These are phyloP conservation scores for Cutaneotrichosporon sp. DNA, from an alignment of 1,284 basidiomycete genomes.

Conservation along the genomic window DNA sequence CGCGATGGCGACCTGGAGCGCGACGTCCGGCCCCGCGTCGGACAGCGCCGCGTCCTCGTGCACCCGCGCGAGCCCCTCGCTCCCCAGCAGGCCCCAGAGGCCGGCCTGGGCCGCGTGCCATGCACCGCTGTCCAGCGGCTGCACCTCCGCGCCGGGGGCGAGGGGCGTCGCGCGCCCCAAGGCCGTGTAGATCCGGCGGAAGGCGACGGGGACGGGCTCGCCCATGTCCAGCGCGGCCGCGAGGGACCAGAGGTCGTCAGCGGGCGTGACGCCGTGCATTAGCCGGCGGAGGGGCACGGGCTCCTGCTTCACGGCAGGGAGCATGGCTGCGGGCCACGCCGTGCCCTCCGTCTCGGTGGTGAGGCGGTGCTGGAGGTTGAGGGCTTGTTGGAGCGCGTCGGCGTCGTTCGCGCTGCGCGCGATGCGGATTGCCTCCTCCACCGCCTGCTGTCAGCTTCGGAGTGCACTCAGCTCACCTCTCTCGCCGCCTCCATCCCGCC, in stretches of 20 bases:
- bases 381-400: conserved; percentile 45
- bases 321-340: conserved; percentile 22
- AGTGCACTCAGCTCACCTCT: conserved; percentile 13
- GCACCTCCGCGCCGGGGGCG: conserved; percentile 7
- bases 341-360: conserved; percentile 23
- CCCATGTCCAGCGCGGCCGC: conserved; percentile 49
- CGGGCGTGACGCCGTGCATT: conserved; percentile 31
- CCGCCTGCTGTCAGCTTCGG: conserved; percentile 20
- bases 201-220: conserved; percentile 46
- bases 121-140: conserved; percentile 30
- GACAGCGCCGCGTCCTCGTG: conserved; percentile 27
- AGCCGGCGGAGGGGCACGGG: conserved; percentile 28
- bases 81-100: conserved; percentile 43
- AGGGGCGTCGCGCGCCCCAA: conserved; percentile 19
- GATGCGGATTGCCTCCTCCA: conserved; percentile 50
- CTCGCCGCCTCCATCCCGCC: conserved; percentile 44
- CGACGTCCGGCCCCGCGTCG: conserved; percentile 14
- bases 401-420: conserved; percentile 47
- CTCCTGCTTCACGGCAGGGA: conserved; percentile 24
- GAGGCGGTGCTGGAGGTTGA: conserved; percentile 38
- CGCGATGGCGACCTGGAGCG: conserved; percentile 15
- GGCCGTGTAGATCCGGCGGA: conserved; percentile 41
- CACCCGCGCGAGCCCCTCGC: conserved; percentile 31
- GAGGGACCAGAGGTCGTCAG: conserved; percentile 49
- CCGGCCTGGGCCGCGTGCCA: conserved; percentile 46